A percentile compares a stretch with the other conserved stretches of the same genome.
These are phyloP conservation scores for Adansonia rubrostipa DNA, from an alignment of 441 rosid genomes.

Conservation along the genomic window DNA sequence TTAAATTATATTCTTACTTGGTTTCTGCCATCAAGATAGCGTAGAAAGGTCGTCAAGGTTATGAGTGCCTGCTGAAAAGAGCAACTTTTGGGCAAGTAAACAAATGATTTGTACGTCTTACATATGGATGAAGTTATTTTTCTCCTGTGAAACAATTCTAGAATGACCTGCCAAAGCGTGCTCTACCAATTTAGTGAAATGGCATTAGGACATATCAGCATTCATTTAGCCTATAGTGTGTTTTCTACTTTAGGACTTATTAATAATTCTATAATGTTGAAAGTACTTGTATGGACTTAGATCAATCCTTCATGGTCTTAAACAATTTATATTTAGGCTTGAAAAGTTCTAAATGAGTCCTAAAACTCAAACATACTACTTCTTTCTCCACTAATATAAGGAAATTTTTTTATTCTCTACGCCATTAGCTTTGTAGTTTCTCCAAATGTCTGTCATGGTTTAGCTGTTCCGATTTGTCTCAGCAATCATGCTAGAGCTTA, in stretches of 20 bases:
- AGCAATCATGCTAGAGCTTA: background rate
- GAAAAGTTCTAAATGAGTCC: background rate
- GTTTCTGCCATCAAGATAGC: slow-evolving; percentile 11
- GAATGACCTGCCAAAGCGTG: background rate
- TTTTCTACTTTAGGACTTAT: background rate
- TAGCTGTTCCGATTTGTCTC: background rate
- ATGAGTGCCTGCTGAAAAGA: background rate
- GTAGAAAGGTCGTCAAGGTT: background rate
- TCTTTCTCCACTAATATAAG: background rate
- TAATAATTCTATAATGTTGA: background rate
- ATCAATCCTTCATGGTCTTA: background rate
- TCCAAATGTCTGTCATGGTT: background rate
- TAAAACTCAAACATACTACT: background rate
- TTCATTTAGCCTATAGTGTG: background rate
- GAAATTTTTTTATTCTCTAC: background rate
- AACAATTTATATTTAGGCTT: background rate
- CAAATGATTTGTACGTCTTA: background rate
- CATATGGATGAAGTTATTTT: slow-evolving; percentile 4
- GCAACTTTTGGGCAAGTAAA: background rate
- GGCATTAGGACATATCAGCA: background rate
- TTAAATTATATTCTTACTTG: slow-evolving; percentile 5
- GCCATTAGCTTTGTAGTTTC: background rate
- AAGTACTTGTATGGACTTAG: background rate
- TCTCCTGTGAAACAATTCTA: slow-evolving; percentile 3
- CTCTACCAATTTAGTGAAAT: background rate